Conservation (phyloP, 1,284 basidiomycete genomes). For the Melampsora larici-populina region DNA sequence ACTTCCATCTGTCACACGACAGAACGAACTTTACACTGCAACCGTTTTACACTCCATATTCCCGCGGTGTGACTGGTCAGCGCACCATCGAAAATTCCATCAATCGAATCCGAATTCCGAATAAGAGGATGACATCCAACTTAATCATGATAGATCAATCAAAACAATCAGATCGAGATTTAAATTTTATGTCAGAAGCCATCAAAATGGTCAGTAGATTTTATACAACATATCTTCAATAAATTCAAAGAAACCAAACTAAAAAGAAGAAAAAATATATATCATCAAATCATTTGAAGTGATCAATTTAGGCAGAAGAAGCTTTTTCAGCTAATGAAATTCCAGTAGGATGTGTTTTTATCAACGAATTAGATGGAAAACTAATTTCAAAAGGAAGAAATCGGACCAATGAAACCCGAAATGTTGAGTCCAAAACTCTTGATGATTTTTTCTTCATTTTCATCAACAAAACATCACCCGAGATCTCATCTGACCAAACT, state of each 20-base stretch:
- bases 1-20: too few relatives aligned
- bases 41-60: too few relatives aligned
- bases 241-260: not conserved
- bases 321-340: conserved; percentile 82
- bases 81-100: too few relatives aligned
- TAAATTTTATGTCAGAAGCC: conserved; percentile 51
- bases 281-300: not conserved
- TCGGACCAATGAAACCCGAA: conserved; percentile 86
- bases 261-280: not conserved
- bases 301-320: conserved; percentile 61
- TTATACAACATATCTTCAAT: not conserved
- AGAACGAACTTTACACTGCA: too few relatives aligned
- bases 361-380: conserved; percentile 63
- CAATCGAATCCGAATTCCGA: too few relatives aligned
- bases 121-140: not conserved
- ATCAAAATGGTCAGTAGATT: conserved; percentile 47
- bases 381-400: conserved; percentile 84
- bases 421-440: conserved; percentile 60
- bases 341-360: conserved; percentile 95
- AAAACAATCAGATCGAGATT: conserved; percentile 47
- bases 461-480: conserved; percentile 1
- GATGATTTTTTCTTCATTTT: not conserved
- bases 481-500: not conserved
- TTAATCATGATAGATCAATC: conserved; percentile 46
- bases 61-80: too few relatives aligned